Evolutionary conservation across 73 alveolate genomes (phyloP).

Genomic region (Paramecium tetraurelia): DNA sequence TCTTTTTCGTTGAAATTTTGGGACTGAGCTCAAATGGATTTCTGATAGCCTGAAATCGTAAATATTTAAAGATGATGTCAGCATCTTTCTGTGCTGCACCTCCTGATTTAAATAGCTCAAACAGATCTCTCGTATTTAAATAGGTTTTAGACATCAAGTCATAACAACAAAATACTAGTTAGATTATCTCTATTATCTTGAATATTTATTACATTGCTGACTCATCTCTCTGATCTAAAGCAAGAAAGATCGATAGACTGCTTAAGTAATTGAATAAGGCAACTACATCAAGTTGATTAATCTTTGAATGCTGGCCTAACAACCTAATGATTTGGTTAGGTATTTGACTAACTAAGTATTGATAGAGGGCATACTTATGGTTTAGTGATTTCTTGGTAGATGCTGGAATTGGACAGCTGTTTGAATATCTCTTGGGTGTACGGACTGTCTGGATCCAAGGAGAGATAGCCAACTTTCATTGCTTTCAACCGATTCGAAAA

Average conservation of each 20-base stretch:
- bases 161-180: neutral
- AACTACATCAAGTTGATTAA: neutral
- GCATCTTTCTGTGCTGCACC: conserved; percentile 31
- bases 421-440: neutral
- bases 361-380: neutral
- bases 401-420: neutral
- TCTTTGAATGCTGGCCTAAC: neutral
- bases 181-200: neutral
- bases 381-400: neutral
- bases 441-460: neutral
- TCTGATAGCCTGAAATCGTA: neutral
- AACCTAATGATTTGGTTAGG: neutral
- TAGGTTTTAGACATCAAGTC: neutral
- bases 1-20: neutral
- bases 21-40: neutral
- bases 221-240: neutral
- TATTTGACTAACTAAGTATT: neutral
- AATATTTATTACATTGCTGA: neutral
- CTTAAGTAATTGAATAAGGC: neutral
- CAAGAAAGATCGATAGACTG: neutral
- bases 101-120: conserved; percentile 16
- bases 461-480: neutral
- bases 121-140: neutral
- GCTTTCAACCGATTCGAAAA: neutral
- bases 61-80: neutral